Evolutionary conservation across 345 rosid genomes (phyloP).

Genomic region (Eucalyptus pauciflora): DNA sequence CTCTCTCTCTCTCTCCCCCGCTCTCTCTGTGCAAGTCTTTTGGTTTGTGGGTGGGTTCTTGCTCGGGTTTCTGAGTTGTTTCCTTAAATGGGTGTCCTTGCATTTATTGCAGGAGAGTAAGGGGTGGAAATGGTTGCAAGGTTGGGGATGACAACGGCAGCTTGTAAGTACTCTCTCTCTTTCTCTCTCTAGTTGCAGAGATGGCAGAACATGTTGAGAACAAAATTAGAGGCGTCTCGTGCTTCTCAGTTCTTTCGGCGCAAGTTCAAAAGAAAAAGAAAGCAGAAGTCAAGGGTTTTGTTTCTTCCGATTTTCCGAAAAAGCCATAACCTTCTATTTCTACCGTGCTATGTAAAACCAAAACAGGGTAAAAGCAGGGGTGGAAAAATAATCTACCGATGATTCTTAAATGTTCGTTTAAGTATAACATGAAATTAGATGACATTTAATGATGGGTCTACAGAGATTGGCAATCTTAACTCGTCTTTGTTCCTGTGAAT

Average conservation of each 20-base stretch:
- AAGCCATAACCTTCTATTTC: background rate
- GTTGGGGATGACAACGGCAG: conserved; percentile 97
- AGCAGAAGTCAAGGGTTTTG: background rate
- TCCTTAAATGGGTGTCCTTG: background rate
- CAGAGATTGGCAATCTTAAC: background rate
- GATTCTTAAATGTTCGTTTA: background rate
- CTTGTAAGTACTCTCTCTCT: conserved; percentile 59
- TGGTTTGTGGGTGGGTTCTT: background rate
- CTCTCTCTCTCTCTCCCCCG: background rate
- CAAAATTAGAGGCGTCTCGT: background rate
- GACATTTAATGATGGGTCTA: background rate
- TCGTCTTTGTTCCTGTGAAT: background rate
- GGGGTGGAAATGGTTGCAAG: conserved; percentile 98
- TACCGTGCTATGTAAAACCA: background rate
- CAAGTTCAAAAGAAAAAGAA: background rate
- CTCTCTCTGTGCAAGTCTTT: conserved; percentile 6
- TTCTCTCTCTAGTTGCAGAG: background rate
- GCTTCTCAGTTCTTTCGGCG: background rate
- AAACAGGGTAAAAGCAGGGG: background rate
- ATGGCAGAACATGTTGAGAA: background rate
- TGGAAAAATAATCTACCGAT: background rate
- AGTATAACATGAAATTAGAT: background rate
- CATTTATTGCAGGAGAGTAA: conserved; percentile 65
- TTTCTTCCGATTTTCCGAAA: background rate
- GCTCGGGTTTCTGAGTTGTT: background rate